These are phyloP conservation scores for Trematosphaeria pertusa DNA, from an alignment of 2,329 filamentous ascomycete genomes.

Conservation along the genomic window DNA sequence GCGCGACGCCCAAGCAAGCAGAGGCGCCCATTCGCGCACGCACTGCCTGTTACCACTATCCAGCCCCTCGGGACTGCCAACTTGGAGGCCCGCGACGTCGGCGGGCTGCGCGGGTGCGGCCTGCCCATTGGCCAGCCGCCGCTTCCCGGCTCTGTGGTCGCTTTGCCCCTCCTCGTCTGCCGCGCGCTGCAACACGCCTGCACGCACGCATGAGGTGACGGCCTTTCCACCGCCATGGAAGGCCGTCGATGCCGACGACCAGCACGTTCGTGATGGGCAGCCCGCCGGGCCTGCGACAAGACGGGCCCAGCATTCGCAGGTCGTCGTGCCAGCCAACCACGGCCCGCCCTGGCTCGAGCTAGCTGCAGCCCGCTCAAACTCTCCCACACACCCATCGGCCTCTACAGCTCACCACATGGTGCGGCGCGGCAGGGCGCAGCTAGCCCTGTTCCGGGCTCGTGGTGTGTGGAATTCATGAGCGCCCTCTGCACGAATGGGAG, in stretches of 20 bases:
- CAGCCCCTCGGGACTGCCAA: slow-evolving; percentile 23
- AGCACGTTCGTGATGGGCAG: too few species aligned
- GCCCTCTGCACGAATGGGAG: not conserved
- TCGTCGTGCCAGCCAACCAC: not conserved
- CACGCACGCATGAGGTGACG: too few species aligned
- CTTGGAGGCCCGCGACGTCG: too few species aligned
- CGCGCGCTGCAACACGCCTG: not conserved
- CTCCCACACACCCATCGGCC: not conserved
- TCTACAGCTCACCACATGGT: slow-evolving; percentile 6
- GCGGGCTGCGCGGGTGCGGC: too few species aligned
- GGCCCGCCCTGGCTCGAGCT: not conserved
- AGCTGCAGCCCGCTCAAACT: not conserved
- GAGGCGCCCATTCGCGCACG: too few species aligned
- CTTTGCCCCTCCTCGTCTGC: not conserved
- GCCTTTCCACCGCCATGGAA: too few species aligned
- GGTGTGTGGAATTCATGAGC: not conserved
- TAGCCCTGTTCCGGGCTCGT: slow-evolving; percentile 1
- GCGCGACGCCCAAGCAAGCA: not conserved
- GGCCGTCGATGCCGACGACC: too few species aligned
- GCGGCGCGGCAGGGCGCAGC: not conserved
- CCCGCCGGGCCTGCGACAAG: too few species aligned
- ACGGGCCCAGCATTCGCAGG: too few species aligned
- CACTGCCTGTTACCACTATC: slow-evolving; percentile 34
- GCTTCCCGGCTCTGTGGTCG: not conserved
- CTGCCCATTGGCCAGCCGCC: not conserved